Evolutionary conservation across 768 basidiomycete species (phyloP), one percentile per base, ranked within the genome.

Genomic region (Hericium rajendrae): DNA sequence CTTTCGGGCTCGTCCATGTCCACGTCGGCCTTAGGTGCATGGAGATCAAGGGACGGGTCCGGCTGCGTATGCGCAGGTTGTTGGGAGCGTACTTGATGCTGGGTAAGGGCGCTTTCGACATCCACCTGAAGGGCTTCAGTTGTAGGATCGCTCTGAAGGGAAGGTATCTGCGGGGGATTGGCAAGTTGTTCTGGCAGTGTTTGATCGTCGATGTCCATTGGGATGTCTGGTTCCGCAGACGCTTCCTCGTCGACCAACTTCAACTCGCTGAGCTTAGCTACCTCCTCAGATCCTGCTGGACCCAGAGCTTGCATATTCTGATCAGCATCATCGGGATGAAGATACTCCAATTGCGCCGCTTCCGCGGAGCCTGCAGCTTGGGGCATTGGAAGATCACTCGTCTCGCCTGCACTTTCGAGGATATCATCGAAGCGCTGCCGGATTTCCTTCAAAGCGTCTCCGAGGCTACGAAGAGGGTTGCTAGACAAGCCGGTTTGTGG

Each of bases 271-370:
- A 97, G 74, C 65, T 86, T 89, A 16, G 88, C 86, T 11, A 82
- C 80, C 67, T 94, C 83, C 62, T 95, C 92, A 46, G 91, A 85
- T 10, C 80, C 84, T 2, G 94, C 86, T 1, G 91, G 84, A 6
- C 92, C 95, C 20, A 98, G 79, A 1, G 94, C 92, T 70, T 95
- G 92, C 82, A 88, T 88, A 38, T 86, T 81, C 55, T 86, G 73
- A 59, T 81, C 82, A 28, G 72, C 75, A 51, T 87, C 85, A 40
- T 85, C 84, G 2, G 88, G 80, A 56, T 77, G 77, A 41, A 89
- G 71, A 69, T 95, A 92, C 68, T 97, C 91, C 13, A 97, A 69
- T 62, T 84, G 81, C 8, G 79, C 72, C n/a, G 73, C 65, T 15
- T 70, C 69, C 10, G 66, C 69, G 0, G 72, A 67, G 43, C 74